These are phyloP conservation scores for Allium fistulosum DNA, from an alignment of 106 monocot genomes.

Conservation along the genomic window DNA sequence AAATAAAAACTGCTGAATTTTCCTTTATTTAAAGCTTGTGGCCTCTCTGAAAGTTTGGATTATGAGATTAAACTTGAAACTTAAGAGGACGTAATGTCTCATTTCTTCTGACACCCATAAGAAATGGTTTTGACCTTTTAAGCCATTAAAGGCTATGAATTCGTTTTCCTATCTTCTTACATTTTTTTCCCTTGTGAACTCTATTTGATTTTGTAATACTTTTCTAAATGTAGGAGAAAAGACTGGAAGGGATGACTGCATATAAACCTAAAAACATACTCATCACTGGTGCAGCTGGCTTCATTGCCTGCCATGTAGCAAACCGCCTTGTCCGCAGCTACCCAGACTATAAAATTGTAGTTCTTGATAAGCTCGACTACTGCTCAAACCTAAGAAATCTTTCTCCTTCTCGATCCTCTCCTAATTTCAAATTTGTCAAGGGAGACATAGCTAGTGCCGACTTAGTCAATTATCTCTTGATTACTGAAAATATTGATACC, in stretches of 20 bases:
- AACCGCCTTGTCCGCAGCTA: constrained; percentile 29
- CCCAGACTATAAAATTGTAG: constrained; percentile 31
- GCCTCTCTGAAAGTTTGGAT: no score
- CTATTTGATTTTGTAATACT: no score
- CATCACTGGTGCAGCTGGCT: constrained; percentile 30
- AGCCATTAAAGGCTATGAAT: no score
- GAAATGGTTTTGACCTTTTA: no score
- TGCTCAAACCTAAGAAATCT: constrained; percentile 33
- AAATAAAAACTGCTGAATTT: no score
- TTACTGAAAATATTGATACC: constrained; percentile 25
- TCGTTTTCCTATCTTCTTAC: no score
- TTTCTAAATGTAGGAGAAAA: no score
- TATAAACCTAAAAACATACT: constrained; percentile 32
- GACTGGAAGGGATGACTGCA: background rate
- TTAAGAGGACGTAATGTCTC: no score
- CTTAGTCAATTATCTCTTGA: constrained; percentile 23
- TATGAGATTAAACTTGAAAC: no score
- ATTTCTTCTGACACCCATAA: no score
- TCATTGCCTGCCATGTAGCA: constrained; percentile 31
- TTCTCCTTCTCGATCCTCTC: constrained; percentile 18
- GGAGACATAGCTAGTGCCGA: constrained; percentile 31
- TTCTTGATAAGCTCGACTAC: constrained; percentile 31
- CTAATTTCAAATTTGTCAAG: constrained; percentile 31
- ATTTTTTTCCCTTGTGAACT: no score
- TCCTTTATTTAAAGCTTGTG: no score